Evolutionary conservation across 306 rosid species (phyloP).

Genomic region (Gastrolobium villosum): DNA sequence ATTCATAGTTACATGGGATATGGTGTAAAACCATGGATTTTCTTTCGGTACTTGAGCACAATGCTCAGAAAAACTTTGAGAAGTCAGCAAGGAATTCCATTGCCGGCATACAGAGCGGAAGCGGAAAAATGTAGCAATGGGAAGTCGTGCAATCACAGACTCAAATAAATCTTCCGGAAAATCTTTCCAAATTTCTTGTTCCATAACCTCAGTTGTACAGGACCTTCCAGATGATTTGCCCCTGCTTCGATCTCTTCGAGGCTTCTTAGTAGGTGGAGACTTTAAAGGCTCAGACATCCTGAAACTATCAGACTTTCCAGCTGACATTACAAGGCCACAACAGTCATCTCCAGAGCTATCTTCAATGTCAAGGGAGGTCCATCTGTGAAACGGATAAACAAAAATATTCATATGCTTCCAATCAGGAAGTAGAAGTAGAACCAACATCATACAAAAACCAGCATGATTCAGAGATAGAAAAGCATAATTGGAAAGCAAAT

Average conservation of each 20-base stretch:
- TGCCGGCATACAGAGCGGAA: slow-evolving; percentile 87
- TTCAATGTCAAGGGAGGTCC: slow-evolving; percentile 69
- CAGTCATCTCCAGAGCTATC: slow-evolving; percentile 74
- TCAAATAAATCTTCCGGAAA: slow-evolving; percentile 95
- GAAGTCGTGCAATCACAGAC: slow-evolving; percentile 95
- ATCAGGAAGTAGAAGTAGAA: slow-evolving; percentile 19
- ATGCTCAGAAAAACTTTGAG: slow-evolving; percentile 83
- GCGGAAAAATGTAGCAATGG: slow-evolving; percentile 84
- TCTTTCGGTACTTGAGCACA: slow-evolving; percentile 69
- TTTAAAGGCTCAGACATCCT: slow-evolving; percentile 72
- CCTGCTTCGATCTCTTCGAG: slow-evolving; percentile 73
- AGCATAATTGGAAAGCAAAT: slow-evolving; percentile 15
- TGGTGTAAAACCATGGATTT: slow-evolving; percentile 94
- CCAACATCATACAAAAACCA: slow-evolving; percentile 16
- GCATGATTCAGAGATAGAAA: slow-evolving; percentile 6
- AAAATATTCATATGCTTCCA: slow-evolving; percentile 38
- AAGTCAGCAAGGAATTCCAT: slow-evolving; percentile 88
- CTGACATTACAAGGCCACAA: slow-evolving; percentile 75
- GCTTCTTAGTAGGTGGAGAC: slow-evolving; percentile 79
- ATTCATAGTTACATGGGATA: slow-evolving; percentile 70
- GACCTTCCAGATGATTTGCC: slow-evolving; percentile 67
- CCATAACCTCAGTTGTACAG: slow-evolving; percentile 72
- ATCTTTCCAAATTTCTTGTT: slow-evolving; percentile 87
- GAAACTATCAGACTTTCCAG: slow-evolving; percentile 68
- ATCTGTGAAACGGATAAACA: slow-evolving; percentile 58